Evolutionary conservation across 2,329 filamentous ascomycete species (phyloP), one percentile per base, ranked within the genome.

Genomic region (Metarhizium sp.): DNA sequence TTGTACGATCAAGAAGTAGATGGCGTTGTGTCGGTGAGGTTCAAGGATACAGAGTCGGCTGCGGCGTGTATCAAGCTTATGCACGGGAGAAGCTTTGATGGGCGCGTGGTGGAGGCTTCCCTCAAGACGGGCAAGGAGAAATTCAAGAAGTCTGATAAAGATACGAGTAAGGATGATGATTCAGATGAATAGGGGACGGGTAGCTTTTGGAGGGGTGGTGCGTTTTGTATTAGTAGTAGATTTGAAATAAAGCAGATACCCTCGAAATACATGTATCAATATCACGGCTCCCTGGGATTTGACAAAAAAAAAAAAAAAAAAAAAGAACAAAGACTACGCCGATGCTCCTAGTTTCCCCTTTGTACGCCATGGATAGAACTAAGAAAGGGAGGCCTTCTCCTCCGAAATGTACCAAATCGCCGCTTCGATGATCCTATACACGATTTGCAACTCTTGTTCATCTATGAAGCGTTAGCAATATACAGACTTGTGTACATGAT

Each of bases 1-100:
- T 75, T 99, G 16, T 99, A 88, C 68, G 94, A 99, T 68, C 78
- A 86, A 60, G 95, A 99, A 70, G 74, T 81, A 4, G 87, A 90
- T 0, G 94, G 94, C 18, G 81, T 97, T 42, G 87, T 92, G 8
- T 92, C 85, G 54, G 88, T 99, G 59, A 85, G 87, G 63, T 99
- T 96, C 73, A 75, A 78, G 55, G 84, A 87, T 43, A 75, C 81
- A 4, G 82, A 87, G 57, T 81, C 86, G 2, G 92, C 92, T 3
- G 75, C 76, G 56, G 83, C 81, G 8, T 96, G 90, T 67, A 82
- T 92, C 45, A 68, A 82, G 63, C 68, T 84, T 49, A 92, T 95
- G 86, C 76, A 90, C 62, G 91, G 91, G 0, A 80, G 90, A n/a
- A 82, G 76, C 58, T 96, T 95, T 67, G 87, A 82, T 46, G 86